These are phyloP conservation scores for Metroxylon sagu DNA, from an alignment of 176 grass and related monocot genomes.

Conservation along the genomic window DNA sequence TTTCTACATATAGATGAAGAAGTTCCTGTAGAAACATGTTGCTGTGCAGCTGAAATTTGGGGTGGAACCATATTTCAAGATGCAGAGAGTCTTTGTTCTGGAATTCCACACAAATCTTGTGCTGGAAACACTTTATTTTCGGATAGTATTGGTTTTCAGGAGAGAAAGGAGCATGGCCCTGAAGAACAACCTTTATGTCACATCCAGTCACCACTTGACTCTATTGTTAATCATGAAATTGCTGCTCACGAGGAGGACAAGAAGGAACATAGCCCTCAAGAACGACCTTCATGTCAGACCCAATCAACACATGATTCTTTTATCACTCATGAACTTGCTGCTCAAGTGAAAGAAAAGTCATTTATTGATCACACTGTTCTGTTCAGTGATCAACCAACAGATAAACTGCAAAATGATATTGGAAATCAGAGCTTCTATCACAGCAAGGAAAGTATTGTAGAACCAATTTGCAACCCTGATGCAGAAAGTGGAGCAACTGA, in stretches of 20 bases:
- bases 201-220: slow-evolving; percentile 1
- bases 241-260: not conserved
- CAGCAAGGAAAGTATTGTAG: slow-evolving; percentile 3
- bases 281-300: slow-evolving; percentile 5
- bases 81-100: too few species aligned
- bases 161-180: not conserved
- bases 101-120: too few species aligned
- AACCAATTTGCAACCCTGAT: slow-evolving; percentile 20
- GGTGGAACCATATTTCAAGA: too few species aligned
- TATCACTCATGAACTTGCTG: slow-evolving; percentile 9
- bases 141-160: too few species aligned
- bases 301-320: not conserved
- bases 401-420: slow-evolving; percentile 10
- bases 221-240: slow-evolving; percentile 6
- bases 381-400: slow-evolving; percentile 8
- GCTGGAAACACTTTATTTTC: too few species aligned
- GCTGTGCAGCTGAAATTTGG: too few species aligned
- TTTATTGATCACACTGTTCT: not conserved
- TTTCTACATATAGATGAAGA: too few species aligned
- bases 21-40: too few species aligned
- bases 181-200: slow-evolving; percentile 15
- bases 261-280: slow-evolving; percentile 5
- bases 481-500: slow-evolving; percentile 4
- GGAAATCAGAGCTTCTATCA: slow-evolving; percentile 6
- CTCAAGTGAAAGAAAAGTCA: slow-evolving; percentile 16